A percentile compares a stretch with the other conserved stretches of the same genome.
phyloP scores from a whole-genome alignment of 2,329 filamentous ascomycete species.

The Aspergillus arachidicola region DNA sequence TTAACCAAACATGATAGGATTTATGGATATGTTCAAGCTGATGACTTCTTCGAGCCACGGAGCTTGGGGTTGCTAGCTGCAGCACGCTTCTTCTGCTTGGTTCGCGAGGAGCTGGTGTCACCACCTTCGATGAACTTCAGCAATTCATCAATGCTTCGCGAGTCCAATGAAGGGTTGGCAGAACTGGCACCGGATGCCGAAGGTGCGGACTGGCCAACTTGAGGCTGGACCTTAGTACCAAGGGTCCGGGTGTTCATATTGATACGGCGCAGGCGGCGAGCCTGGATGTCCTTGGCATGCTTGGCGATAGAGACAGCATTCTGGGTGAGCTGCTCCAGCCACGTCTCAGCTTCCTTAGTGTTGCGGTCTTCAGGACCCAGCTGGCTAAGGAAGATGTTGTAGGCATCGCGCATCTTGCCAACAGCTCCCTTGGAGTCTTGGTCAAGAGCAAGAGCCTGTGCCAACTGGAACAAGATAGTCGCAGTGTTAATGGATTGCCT shows the following conservation, averaged over 20 bases:
- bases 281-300: constrained; percentile 84
- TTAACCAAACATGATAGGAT: constrained; percentile 8
- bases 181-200: constrained; percentile 47
- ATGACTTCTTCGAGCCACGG: constrained; percentile 45
- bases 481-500: constrained; percentile 89
- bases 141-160: constrained; percentile 87
- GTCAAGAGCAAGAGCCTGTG: constrained; percentile 93
- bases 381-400: constrained; percentile 88
- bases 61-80: constrained; percentile 48
- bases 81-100: constrained; percentile 50
- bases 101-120: constrained; percentile 43
- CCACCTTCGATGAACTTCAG: constrained; percentile 89
- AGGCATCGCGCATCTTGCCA: constrained; percentile 91
- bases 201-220: constrained; percentile 61
- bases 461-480: constrained; percentile 94
- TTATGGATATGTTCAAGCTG: constrained; percentile 26
- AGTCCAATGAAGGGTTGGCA: constrained; percentile 59
- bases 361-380: constrained; percentile 92
- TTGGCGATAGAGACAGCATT: constrained; percentile 94
- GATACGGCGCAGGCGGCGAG: constrained; percentile 71
- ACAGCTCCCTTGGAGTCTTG: constrained; percentile 92
- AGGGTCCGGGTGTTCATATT: constrained; percentile 64
- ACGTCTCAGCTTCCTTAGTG: constrained; percentile 95
- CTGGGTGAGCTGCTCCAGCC: constrained; percentile 94
- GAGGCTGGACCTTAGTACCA: constrained; percentile 63